Evolutionary conservation across 2,329 filamentous ascomycete species (phyloP).

Genomic region (Graphiopsis chlorocephala): DNA sequence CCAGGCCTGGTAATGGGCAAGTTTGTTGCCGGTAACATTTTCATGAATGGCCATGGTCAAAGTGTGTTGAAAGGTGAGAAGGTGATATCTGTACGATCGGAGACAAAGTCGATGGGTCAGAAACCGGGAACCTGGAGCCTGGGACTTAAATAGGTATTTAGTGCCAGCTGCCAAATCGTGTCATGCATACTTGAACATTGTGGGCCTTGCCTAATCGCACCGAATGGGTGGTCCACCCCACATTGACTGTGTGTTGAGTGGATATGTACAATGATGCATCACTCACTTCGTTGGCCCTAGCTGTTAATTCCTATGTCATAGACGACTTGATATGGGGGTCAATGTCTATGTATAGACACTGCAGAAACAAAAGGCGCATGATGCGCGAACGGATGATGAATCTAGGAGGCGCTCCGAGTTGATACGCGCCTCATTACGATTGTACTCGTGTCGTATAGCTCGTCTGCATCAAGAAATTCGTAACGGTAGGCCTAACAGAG

Average conservation of each 20-base stretch:
- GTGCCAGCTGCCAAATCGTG: background rate
- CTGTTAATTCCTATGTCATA: background rate
- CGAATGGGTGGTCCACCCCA: background rate
- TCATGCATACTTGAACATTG: background rate
- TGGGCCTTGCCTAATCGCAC: background rate
- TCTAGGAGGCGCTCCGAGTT: background rate
- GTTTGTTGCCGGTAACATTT: background rate
- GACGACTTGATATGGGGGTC: background rate
- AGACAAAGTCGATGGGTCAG: background rate
- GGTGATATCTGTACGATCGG: background rate
- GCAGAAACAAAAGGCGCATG: background rate
- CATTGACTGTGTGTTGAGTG: background rate
- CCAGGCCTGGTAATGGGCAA: conserved; percentile 6
- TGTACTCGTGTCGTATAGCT: background rate
- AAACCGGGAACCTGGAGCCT: background rate
- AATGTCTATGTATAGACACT: background rate
- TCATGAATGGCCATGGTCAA: background rate
- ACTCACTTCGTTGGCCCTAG: background rate
- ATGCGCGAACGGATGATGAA: background rate
- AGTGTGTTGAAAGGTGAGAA: background rate
- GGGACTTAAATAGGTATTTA: background rate
- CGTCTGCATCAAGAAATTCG: background rate
- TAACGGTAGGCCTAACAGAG: background rate
- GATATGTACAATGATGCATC: too few species aligned
- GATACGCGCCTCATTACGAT: background rate